A percentile compares a stretch with the other conserved stretches of the same genome.
phyloP scores from a whole-genome alignment of 805 yeast species.

The Jamesozyma spencerorum region DNA sequence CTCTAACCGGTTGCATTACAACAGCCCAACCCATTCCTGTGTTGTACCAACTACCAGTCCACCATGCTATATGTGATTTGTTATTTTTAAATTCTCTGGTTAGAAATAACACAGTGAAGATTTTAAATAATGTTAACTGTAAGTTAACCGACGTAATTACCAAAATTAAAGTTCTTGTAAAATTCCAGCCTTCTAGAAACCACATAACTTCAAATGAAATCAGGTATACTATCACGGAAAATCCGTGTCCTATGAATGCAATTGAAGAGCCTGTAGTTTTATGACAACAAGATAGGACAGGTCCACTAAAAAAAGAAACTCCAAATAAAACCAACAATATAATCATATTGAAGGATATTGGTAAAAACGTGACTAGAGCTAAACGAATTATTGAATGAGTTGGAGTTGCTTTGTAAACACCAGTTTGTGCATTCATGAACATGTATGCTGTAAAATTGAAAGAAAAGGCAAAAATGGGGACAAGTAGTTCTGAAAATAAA shows the following conservation, averaged over 20 bases:
- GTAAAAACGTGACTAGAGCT: conserved; percentile 41
- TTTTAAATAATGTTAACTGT: conserved; percentile 50
- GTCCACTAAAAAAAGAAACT: conserved; percentile 42
- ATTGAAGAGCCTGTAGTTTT: conserved; percentile 40
- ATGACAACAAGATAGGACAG: conserved; percentile 36
- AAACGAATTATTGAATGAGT: conserved; percentile 58
- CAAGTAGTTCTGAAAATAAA: conserved; percentile 67
- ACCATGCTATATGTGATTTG: conserved; percentile 60
- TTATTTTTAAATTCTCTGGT: conserved; percentile 57
- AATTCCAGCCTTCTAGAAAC: conserved; percentile 59
- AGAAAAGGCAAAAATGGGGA: conserved; percentile 62
- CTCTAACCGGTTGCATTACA: conserved; percentile 56
- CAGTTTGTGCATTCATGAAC: conserved; percentile 81
- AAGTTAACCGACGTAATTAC: conserved; percentile 45
- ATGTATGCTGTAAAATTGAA: conserved; percentile 64
- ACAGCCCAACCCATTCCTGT: conserved; percentile 55
- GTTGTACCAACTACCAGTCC: conserved; percentile 67
- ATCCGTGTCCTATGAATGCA: conserved; percentile 47
- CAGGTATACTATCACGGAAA: conserved; percentile 45
- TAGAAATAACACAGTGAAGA: conserved; percentile 40
- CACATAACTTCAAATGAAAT: conserved; percentile 54
- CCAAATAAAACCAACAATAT: conserved; percentile 31
- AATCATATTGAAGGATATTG: conserved; percentile 35
- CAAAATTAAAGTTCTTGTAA: conserved; percentile 52
- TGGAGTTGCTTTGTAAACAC: conserved; percentile 46